These are phyloP conservation scores for Candida peoriensis DNA, from an alignment of 805 yeast genomes.

Conservation along the genomic window DNA sequence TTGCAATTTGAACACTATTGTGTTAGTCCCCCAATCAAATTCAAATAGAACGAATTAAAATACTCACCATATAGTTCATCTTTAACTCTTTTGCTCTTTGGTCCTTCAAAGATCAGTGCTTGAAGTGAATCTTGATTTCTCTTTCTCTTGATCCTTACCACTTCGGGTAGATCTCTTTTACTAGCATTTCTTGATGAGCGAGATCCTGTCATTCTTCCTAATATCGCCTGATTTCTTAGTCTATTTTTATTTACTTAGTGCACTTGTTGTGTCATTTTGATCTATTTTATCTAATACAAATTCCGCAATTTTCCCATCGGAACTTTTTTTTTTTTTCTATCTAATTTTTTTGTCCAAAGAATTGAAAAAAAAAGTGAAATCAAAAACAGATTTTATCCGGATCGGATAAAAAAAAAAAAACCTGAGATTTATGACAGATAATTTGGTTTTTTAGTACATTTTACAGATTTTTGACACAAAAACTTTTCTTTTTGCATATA, in stretches of 20 bases:
- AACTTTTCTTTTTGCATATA: too few relatives aligned
- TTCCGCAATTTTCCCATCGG: background rate
- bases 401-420: too few relatives aligned
- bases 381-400: too few relatives aligned
- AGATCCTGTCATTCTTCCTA: too few relatives aligned
- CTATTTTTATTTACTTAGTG: too few relatives aligned
- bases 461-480: slow-evolving; percentile 1
- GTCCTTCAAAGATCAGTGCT: slow-evolving; percentile 48
- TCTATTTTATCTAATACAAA: background rate
- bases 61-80: slow-evolving; percentile 24
- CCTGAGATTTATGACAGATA: too few relatives aligned
- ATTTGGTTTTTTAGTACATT: too few relatives aligned
- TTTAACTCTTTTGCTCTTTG: slow-evolving; percentile 36
- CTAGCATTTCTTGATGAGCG: background rate
- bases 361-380: too few relatives aligned
- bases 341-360: too few relatives aligned
- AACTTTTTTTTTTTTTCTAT: background rate
- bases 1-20: slow-evolving; percentile 41
- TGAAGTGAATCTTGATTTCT: slow-evolving; percentile 85
- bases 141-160: slow-evolving; percentile 81
- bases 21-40: background rate
- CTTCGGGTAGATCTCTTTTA: slow-evolving; percentile 39
- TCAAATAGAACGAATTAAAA: too few relatives aligned
- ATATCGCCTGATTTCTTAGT: too few relatives aligned
- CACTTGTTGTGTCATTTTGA: background rate